Base-by-base conservation (phyloP, 106 monocot genomes). In the Xerophyta viscosa region DNA sequence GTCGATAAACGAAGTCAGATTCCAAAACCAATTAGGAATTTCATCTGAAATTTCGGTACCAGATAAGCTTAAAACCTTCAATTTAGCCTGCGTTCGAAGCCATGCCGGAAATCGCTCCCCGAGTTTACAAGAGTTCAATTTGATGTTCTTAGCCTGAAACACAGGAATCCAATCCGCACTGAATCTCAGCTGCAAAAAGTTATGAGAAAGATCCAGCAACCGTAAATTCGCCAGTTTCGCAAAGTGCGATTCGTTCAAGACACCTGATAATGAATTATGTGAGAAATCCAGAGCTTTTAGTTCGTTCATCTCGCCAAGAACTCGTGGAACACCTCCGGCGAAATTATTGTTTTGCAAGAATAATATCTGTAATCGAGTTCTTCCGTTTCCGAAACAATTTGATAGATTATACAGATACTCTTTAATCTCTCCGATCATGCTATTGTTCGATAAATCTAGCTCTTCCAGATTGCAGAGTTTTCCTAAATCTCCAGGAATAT, bases 11-110 rank as follows among this genome's bases (percentile, higher is more conserved):
- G 24, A 30, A 25, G 46, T 11, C 1, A 57, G 14, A 23, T 42
- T 30, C 67, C 67, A 67, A 24, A 67, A 67, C 67, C 67, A 67
- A 13, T 53, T 5, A 3, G 69, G 69, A 17, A 69, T 20, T 0
- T 21, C 11, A 54, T 47, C 68, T 12, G 46, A 31, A 13, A 69
- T 61, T 24, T 54, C 52, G 8, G 53, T 29, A 19, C 20, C 10
- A 0, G 68, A 54, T 12, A 69, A 29, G 20, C 33, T 41, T 1
- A 69, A 11, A 8, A 10, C n/a, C 3, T 0, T 2, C 52, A 12
- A 11, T 8, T 28, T 1, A 2, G 39, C 27, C 15, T 54, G 61
- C 3, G 7, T 61, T 14, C 15, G 15, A 2, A 69, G 61, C 69
- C 69, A 68, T 2, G 42, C 33, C n/a, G 69, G 69, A 13, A 69